phyloP scores from a whole-genome alignment of 495 filamentous ascomycete species.

The Pseudoneurospora amorphoporcata region DNA sequence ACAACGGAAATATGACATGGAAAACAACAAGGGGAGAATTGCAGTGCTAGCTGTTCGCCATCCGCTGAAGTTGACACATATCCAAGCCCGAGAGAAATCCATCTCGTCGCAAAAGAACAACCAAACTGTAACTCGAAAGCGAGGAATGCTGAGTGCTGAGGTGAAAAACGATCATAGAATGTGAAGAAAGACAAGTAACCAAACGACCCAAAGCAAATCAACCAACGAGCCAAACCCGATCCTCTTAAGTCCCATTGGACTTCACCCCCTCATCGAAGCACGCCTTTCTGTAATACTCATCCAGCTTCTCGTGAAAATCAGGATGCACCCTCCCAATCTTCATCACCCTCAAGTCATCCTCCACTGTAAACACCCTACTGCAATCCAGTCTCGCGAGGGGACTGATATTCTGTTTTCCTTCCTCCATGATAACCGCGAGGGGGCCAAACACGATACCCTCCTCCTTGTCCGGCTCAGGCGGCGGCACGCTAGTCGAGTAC shows the following conservation, averaged over 20 bases:
- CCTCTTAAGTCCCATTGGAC: not conserved
- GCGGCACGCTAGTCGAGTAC: slow-evolving; percentile 9
- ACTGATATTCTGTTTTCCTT: slow-evolving; percentile 18
- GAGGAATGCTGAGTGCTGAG: not conserved
- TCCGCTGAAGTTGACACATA: not conserved
- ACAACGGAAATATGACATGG: too few species aligned
- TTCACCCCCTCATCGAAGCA: not conserved
- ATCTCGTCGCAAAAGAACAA: not conserved
- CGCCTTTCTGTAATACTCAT: slow-evolving; percentile 17
- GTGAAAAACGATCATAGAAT: too few species aligned
- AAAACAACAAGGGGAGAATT: not conserved
- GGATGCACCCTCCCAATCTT: slow-evolving; percentile 26
- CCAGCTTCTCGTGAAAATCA: slow-evolving; percentile 7
- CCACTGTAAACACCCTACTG: slow-evolving; percentile 23
- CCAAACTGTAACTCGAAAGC: not conserved
- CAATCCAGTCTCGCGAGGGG: slow-evolving; percentile 24
- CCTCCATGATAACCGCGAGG: slow-evolving; percentile 23
- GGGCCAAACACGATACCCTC: slow-evolving; percentile 18
- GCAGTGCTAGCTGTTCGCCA: not conserved
- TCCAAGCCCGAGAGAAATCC: not conserved
- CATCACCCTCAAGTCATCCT: slow-evolving; percentile 19
- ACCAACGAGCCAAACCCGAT: not conserved
- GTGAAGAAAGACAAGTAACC: not conserved
- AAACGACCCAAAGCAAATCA: too few species aligned
- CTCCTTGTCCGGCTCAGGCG: slow-evolving; percentile 12